Conservation (phyloP, 352 stramenopile species). For the Albugo laibachii region DNA sequence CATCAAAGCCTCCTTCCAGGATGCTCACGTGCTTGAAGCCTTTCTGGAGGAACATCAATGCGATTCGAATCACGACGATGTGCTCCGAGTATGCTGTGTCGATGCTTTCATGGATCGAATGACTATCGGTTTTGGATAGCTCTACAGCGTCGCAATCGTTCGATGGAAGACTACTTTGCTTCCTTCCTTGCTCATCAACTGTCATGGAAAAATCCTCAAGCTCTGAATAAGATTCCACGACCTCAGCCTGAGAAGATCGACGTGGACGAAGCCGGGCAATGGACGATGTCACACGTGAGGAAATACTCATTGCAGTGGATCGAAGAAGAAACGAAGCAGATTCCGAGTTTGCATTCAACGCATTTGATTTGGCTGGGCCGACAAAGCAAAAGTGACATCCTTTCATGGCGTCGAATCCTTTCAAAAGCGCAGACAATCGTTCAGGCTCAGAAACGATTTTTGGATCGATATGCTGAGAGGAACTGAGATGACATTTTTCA, state of each 20-base stretch:
- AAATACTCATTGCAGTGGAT: not conserved
- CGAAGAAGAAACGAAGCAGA: not conserved
- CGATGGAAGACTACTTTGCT: not conserved
- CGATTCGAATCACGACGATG: constrained; percentile 50
- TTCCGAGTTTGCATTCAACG: constrained; percentile 14
- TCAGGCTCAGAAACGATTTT: constrained; percentile 50
- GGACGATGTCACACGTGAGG: not conserved
- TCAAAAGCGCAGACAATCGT: constrained; percentile 47
- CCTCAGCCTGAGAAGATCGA: not conserved
- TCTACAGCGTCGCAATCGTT: not conserved
- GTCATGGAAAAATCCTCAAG: not conserved
- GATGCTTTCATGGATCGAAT: not conserved
- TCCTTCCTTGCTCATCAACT: too few relatives aligned
- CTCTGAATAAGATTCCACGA: not conserved
- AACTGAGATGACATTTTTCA: constrained; percentile 51
- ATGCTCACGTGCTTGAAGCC: constrained; percentile 74
- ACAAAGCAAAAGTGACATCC: constrained; percentile 81
- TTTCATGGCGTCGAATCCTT: constrained; percentile 72
- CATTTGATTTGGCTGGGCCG: constrained; percentile 24
- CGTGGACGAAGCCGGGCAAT: not conserved
- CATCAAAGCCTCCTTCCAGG: constrained; percentile 61
- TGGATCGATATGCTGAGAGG: constrained; percentile 77
- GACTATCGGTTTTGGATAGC: not conserved
- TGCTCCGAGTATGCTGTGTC: constrained; percentile 14
- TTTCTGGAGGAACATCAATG: constrained; percentile 75